Evolutionary conservation across 202 grass and related monocot species (phyloP).

Genomic region (Saccharum hybrid): DNA sequence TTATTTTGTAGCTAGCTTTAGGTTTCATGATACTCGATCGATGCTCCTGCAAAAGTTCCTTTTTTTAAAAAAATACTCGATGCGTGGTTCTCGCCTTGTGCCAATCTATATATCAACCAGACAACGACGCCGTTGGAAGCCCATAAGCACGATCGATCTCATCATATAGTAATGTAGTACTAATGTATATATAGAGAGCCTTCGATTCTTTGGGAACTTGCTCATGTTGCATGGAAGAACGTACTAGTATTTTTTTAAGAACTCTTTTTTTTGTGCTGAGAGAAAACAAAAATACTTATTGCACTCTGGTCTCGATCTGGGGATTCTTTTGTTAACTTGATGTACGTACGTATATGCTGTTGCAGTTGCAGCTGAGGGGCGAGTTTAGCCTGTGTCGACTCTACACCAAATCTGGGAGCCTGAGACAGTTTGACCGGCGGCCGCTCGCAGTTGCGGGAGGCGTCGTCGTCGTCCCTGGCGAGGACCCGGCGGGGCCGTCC

Average conservation of each 20-base stretch:
- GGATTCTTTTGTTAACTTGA: neutral
- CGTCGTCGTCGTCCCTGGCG: neutral
- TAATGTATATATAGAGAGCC: no score
- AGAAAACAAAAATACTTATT: neutral
- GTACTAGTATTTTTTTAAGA: neutral
- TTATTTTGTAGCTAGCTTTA: neutral
- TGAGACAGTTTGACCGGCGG: constrained; percentile 72
- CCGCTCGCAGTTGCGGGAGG: constrained; percentile 33
- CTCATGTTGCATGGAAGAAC: neutral
- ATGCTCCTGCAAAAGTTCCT: neutral
- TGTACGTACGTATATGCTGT: neutral
- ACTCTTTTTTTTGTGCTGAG: neutral
- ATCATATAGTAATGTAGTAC: neutral
- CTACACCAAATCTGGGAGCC: constrained; percentile 60
- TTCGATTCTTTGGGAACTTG: neutral
- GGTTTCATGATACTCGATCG: constrained; percentile 12
- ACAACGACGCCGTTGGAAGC: neutral
- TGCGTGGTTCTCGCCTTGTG: constrained; percentile 25
- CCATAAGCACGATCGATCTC: neutral
- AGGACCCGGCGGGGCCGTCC: constrained; percentile 36
- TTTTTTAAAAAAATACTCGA: no score
- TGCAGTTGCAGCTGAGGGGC: constrained; percentile 69
- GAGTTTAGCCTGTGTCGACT: constrained; percentile 89
- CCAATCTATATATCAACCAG: neutral
- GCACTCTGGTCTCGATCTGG: neutral